These are phyloP conservation scores for Pinus tabuliformis DNA, from an alignment of 75 land plant species.

Conservation along the genomic window DNA sequence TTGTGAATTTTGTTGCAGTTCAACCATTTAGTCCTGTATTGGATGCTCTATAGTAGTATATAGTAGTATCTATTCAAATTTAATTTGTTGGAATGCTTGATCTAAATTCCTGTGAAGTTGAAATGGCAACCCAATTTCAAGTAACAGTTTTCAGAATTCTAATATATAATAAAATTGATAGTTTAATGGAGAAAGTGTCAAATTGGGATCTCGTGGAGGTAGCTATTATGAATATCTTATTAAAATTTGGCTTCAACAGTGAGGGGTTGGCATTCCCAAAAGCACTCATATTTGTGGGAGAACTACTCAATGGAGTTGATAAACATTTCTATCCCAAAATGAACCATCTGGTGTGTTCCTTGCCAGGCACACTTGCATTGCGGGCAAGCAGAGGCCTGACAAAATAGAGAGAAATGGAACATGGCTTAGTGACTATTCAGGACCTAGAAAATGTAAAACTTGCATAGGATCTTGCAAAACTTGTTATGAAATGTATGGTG, in stretches of 20 bases:
- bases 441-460: constrained; percentile 88
- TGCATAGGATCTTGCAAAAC: constrained; percentile 90
- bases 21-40: too few species aligned
- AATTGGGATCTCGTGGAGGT: constrained; percentile 97
- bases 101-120: too few species aligned
- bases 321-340: constrained; percentile 83
- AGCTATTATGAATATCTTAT: constrained; percentile 97
- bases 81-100: too few species aligned
- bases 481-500: constrained; percentile 89
- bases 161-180: constrained; percentile 38
- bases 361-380: constrained; percentile 91
- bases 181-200: constrained; percentile 82
- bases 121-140: too few species aligned
- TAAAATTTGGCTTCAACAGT: constrained; percentile 90
- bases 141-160: too few species aligned
- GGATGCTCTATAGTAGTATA: too few species aligned
- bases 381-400: constrained; percentile 93
- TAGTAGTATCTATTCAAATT: too few species aligned
- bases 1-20: too few species aligned
- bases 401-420: constrained; percentile 71
- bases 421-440: constrained; percentile 51
- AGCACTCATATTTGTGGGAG: constrained; percentile 89
- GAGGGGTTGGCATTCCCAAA: constrained; percentile 52
- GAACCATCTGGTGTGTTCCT: constrained; percentile 98
- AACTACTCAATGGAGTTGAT: constrained; percentile 64